Evolutionary conservation across 371 early-diverging fungal species (phyloP), one percentile per base, ranked within the genome.

Genomic region (Mucor indicus): DNA sequence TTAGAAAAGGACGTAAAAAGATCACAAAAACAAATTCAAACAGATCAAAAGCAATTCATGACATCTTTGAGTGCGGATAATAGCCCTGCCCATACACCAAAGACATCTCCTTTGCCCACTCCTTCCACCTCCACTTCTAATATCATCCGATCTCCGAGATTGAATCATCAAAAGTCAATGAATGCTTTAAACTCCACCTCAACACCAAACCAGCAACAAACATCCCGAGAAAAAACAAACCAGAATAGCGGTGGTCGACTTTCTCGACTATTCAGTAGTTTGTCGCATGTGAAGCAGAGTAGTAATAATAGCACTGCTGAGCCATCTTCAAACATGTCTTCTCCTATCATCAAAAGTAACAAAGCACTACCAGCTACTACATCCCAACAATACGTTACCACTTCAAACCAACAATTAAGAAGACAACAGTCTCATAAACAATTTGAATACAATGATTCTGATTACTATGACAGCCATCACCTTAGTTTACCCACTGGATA

Each of bases 1-100:
- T 27, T 72, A 1, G 69, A 72, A 24, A 62, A 61, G 23, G 71
- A 66, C 35, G 52, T 54, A n/a, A 59, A 62, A 24, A 60, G 67
- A 44, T 63, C 67, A 13, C 67, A 66, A 48, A 70, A 61, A 20
- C 67, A 66, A 25, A 52, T 70, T 8, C 60, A 55, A 30, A 9
- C 33, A 13, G 49, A 48, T 20, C 37, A 48, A 11, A 53, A 53
- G 15, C 24, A 50, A 3, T 31, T 33, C n/a, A 60, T 38, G 20
- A 21, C 37, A 17, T 27, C 57, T 2, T 12, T 55, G 20, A 60
- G 60, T 31, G 47, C 50, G 31, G 55, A 50, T 1, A 60, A 50
- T 3, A 60, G 60, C 8, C 60, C 60, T 27, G 11, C 38, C 13
- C 55, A 47, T 3, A 46, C 60, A 10, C 60, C 60, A 15, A 50